phyloP scores from a whole-genome alignment of 2,329 filamentous ascomycete genomes.

The Alternaria arbusti region DNA sequence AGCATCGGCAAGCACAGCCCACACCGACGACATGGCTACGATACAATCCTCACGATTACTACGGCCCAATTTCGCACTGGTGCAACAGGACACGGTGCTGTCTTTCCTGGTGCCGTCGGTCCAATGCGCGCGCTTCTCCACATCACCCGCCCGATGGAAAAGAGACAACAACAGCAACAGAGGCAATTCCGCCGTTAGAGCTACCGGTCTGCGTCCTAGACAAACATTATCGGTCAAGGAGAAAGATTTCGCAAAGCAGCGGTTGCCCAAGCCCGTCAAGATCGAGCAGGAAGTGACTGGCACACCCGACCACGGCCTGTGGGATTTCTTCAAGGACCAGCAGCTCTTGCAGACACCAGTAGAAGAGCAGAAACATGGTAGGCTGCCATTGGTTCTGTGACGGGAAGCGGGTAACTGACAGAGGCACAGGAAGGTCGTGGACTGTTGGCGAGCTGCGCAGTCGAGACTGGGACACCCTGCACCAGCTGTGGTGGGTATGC shows the following conservation, averaged over 20 bases:
- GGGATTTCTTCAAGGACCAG: constrained; percentile 82
- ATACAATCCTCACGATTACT: constrained; percentile 35
- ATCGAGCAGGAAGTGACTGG: constrained; percentile 64
- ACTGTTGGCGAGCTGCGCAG: constrained; percentile 80
- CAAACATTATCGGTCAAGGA: constrained; percentile 77
- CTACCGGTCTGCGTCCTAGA: constrained; percentile 70
- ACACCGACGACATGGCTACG: constrained; percentile 33
- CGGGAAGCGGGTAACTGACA: constrained; percentile 9
- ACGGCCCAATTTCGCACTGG: constrained; percentile 28
- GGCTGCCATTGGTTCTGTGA: constrained; percentile 14
- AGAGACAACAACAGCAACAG: constrained; percentile 81
- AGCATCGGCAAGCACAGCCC: constrained; percentile 22
- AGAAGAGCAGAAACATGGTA: constrained; percentile 73
- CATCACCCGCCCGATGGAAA: constrained; percentile 57
- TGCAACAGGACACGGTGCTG: constrained; percentile 28
- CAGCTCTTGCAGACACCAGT: constrained; percentile 74
- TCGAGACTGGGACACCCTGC: constrained; percentile 94
- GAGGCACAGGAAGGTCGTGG: constrained; percentile 73
- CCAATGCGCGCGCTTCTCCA: constrained; percentile 54
- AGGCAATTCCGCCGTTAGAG: constrained; percentile 80
- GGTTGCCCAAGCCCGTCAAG: constrained; percentile 74
- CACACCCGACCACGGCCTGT: constrained; percentile 83
- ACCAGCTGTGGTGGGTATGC: constrained; percentile 93
- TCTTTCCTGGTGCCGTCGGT: constrained; percentile 36
- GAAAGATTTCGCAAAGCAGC: constrained; percentile 54